Percentiles rank a stretch among this genome's conserved stretches.
phyloP scores from a whole-genome alignment of 2,329 filamentous ascomycete species.

The Cladobotryum protrusum region DNA sequence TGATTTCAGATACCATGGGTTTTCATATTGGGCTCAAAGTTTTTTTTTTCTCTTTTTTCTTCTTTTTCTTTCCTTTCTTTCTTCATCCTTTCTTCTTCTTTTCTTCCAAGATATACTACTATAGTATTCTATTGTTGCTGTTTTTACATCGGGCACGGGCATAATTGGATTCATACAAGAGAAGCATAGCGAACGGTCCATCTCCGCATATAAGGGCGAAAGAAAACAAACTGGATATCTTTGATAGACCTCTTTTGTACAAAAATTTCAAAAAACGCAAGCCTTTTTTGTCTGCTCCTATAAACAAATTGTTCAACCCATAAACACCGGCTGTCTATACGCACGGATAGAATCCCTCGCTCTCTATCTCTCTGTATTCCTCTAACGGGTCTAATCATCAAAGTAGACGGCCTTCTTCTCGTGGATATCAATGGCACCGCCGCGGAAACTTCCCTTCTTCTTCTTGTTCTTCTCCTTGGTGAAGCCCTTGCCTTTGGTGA shows the following conservation, averaged over 20 bases:
- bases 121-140: too few species aligned
- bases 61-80: too few species aligned
- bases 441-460: constrained; percentile 84
- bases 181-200: too few species aligned
- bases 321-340: constrained; percentile 22
- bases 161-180: too few species aligned
- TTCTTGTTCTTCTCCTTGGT: constrained; percentile 99
- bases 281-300: not conserved
- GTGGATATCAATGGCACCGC: constrained; percentile 77
- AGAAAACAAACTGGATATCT: too few species aligned
- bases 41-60: too few species aligned
- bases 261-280: not conserved
- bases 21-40: too few species aligned
- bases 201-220: too few species aligned
- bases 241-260: not conserved
- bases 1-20: too few species aligned
- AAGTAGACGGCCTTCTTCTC: constrained; percentile 89
- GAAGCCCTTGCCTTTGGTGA: constrained; percentile 93
- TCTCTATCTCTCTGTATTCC: not conserved
- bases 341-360: not conserved
- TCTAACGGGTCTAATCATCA: constrained; percentile 57
- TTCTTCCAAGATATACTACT: too few species aligned
- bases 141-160: too few species aligned
- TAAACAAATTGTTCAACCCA: constrained; percentile 5
- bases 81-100: too few species aligned